These are phyloP conservation scores for Penicillium odoratum DNA, from an alignment of 495 filamentous ascomycete species.

Conservation along the genomic window DNA sequence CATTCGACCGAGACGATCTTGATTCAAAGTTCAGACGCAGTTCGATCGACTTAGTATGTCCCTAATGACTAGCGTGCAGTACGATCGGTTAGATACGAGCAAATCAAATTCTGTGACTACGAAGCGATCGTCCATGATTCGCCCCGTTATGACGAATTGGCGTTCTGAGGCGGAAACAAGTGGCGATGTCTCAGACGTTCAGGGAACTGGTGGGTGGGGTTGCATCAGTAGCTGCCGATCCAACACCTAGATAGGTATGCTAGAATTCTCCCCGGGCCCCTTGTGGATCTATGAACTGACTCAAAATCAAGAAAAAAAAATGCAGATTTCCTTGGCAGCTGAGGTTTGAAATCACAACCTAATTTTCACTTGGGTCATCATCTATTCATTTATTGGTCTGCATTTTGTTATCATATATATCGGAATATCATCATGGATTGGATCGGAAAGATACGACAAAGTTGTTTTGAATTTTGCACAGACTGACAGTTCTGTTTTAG, in stretches of 20 bases:
- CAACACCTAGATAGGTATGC: not conserved
- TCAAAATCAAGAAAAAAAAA: not conserved
- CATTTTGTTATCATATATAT: not conserved
- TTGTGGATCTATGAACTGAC: not conserved
- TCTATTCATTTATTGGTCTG: too few relatives aligned
- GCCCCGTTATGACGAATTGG: slow-evolving; percentile 1
- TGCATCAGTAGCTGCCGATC: not conserved
- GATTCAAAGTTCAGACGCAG: not conserved
- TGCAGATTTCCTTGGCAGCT: not conserved
- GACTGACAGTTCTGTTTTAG: too few relatives aligned
- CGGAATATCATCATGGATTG: too few relatives aligned
- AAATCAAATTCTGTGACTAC: slow-evolving; percentile 1
- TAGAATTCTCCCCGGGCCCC: not conserved
- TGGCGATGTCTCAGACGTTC: not conserved
- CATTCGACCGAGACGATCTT: not conserved
- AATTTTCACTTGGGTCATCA: too few relatives aligned
- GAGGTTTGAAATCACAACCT: too few relatives aligned
- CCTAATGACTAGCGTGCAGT: slow-evolving; percentile 1
- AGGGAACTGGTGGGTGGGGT: not conserved
- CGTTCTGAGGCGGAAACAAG: not conserved
- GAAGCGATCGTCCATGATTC: slow-evolving; percentile 1
- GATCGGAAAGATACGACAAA: too few relatives aligned
- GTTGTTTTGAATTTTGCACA: too few relatives aligned
- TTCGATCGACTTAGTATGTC: not conserved
- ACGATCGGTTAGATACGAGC: not conserved